These are phyloP conservation scores for Geotrichum bryndzae DNA, from an alignment of 1,139 yeast species.

Conservation along the genomic window DNA sequence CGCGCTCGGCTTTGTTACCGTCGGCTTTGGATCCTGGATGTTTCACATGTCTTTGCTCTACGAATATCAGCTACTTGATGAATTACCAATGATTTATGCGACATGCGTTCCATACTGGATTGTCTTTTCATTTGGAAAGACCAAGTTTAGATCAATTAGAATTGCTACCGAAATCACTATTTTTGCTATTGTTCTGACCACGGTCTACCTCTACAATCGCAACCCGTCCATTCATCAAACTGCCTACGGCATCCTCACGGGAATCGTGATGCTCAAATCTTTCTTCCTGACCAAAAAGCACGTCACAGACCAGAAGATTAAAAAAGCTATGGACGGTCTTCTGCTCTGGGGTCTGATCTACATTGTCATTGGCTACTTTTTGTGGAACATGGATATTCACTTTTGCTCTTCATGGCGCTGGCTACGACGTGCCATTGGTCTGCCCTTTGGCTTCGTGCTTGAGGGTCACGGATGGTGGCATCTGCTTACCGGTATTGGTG, in stretches of 20 bases:
- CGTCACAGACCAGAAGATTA: conserved; percentile 47
- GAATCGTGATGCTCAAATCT: conserved; percentile 54
- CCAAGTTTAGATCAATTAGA: conserved; percentile 35
- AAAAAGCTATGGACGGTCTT: conserved; percentile 45
- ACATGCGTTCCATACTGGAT: conserved; percentile 95
- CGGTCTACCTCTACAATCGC: conserved; percentile 58
- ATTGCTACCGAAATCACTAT: conserved; percentile 33
- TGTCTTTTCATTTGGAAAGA: conserved; percentile 61
- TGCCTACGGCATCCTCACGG: conserved; percentile 63
- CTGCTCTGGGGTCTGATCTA: conserved; percentile 57
- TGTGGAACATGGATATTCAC: conserved; percentile 85
- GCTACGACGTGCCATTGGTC: conserved; percentile 63
- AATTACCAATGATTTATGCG: conserved; percentile 95
- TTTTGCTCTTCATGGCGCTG: conserved; percentile 61
- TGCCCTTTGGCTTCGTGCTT: conserved; percentile 80
- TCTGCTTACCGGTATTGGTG: conserved; percentile 73
- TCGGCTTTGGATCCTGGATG: conserved; percentile 90
- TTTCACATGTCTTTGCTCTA: conserved; percentile 93
- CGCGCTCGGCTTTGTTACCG: conserved; percentile 74
- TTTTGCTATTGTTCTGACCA: conserved; percentile 52
- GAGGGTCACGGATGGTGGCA: conserved; percentile 99
- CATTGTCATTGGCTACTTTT: conserved; percentile 65
- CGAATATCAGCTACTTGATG: conserved; percentile 86
- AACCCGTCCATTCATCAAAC: conserved; percentile 87
- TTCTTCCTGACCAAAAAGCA: conserved; percentile 45